Evolutionary conservation across 306 rosid species (phyloP).

Genomic region (Fragaria ananassa): DNA sequence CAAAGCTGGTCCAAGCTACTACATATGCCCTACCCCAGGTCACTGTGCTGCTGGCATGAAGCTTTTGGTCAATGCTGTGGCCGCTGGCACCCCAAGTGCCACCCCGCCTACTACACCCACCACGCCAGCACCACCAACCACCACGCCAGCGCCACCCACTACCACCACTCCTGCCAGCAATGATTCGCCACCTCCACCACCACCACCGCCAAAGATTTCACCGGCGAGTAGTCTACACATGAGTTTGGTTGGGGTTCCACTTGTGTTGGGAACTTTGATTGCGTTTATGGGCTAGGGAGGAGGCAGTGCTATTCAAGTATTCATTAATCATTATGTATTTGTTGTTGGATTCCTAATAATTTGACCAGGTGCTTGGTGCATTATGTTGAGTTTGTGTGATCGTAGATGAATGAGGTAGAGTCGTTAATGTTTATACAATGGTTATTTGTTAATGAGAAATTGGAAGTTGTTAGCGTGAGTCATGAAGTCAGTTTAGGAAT

Average conservation of each 20-base stretch:
- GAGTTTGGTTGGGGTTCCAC: conserved; percentile 33
- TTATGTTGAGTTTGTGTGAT: conserved; percentile 21
- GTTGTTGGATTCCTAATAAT: conserved; percentile 10
- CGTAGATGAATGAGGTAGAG: conserved; percentile 5
- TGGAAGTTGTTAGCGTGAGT: too few species aligned
- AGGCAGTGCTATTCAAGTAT: conserved; percentile 51
- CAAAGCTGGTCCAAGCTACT: conserved; percentile 36
- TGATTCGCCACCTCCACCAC: conserved; percentile 15
- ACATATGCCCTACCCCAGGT: conserved; percentile 43
- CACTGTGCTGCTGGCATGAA: conserved; percentile 65
- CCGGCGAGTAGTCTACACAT: conserved; percentile 28
- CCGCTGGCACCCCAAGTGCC: conserved; percentile 32
- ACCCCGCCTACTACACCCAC: conserved; percentile 15
- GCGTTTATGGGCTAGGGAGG: conserved; percentile 56
- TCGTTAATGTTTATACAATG: not conserved
- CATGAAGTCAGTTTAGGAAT: too few species aligned
- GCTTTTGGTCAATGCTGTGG: conserved; percentile 43
- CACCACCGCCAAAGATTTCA: conserved; percentile 29
- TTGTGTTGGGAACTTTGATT: conserved; percentile 31
- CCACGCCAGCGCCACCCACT: conserved; percentile 39
- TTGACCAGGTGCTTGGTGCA: conserved; percentile 4
- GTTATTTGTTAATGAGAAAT: not conserved
- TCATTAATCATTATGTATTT: not conserved
- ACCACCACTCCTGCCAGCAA: conserved; percentile 20
- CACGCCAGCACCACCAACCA: conserved; percentile 22